phyloP scores from a whole-genome alignment of 805 yeast genomes.

The Kuraishia cidri region DNA sequence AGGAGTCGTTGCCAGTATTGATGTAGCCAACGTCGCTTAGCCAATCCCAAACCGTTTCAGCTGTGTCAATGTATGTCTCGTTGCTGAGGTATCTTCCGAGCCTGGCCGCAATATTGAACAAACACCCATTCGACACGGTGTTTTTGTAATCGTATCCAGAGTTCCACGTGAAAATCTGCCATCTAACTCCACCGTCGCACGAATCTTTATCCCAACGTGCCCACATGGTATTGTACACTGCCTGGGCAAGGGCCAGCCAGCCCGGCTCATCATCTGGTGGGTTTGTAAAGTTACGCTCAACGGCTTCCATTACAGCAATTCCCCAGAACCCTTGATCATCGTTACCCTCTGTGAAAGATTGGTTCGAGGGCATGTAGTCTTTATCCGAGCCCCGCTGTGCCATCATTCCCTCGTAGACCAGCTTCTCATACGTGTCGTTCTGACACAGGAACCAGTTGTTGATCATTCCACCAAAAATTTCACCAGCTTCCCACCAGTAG shows the following conservation, averaged over 20 bases:
- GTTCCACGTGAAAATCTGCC: constrained; percentile 96
- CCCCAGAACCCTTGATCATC: constrained; percentile 99
- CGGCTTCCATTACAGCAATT: constrained; percentile 83
- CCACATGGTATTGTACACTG: constrained; percentile 86
- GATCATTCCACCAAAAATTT: constrained; percentile 82
- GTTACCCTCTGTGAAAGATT: constrained; percentile 89
- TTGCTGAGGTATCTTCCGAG: constrained; percentile 78
- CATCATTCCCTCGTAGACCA: constrained; percentile 51
- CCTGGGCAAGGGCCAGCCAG: constrained; percentile 83
- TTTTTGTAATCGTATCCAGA: constrained; percentile 91
- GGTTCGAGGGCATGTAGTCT: constrained; percentile 82
- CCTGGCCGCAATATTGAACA: constrained; percentile 85
- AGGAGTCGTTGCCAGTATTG: constrained; percentile 25
- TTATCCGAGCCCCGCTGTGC: constrained; percentile 68
- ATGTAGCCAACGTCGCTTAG: constrained; percentile 44
- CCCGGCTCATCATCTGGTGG: constrained; percentile 56
- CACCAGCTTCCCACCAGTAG: constrained; percentile 99
- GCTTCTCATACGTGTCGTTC: constrained; percentile 55
- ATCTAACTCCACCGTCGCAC: constrained; percentile 87
- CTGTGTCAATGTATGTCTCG: constrained; percentile 64
- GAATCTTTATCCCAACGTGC: constrained; percentile 68
- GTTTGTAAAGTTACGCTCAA: constrained; percentile 76
- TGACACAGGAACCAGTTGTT: constrained; percentile 70
- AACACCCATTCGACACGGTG: constrained; percentile 82
- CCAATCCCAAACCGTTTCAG: constrained; percentile 78